Conservation (phyloP, 2,329 filamentous ascomycete species). For the Hypoxylon sp. region DNA sequence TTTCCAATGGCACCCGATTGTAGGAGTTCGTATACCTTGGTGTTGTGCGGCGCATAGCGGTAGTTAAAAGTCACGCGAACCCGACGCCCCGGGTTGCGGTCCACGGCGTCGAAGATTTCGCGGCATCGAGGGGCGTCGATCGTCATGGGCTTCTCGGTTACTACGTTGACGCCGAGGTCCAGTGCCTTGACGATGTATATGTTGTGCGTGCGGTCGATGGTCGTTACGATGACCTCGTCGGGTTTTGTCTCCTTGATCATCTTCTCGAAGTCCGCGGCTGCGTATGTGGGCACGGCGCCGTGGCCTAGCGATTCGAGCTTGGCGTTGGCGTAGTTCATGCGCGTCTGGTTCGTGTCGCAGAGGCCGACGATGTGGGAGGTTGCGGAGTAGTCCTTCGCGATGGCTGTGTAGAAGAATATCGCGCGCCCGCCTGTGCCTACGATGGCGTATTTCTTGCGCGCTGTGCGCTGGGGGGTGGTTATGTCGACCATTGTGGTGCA, state of each 20-base stretch:
- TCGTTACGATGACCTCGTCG: slow-evolving; percentile 73
- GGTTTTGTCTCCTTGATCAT: slow-evolving; percentile 70
- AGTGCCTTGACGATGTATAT: slow-evolving; percentile 71
- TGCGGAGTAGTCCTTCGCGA: slow-evolving; percentile 64
- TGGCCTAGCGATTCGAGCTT: slow-evolving; percentile 63
- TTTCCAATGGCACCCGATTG: slow-evolving; percentile 67
- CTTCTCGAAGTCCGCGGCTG: slow-evolving; percentile 66
- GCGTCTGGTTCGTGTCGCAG: slow-evolving; percentile 72
- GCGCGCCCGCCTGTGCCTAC: slow-evolving; percentile 71
- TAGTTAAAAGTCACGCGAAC: slow-evolving; percentile 75
- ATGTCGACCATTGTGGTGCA: slow-evolving; percentile 40
- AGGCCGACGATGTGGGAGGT: slow-evolving; percentile 67
- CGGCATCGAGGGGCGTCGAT: slow-evolving; percentile 68
- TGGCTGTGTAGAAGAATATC: slow-evolving; percentile 72
- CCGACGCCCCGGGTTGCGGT: slow-evolving; percentile 59
- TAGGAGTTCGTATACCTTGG: slow-evolving; percentile 68
- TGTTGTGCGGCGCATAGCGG: slow-evolving; percentile 75
- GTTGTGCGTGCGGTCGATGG: slow-evolving; percentile 73
- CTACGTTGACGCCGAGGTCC: slow-evolving; percentile 69
- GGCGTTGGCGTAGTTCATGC: slow-evolving; percentile 68
- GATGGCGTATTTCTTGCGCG: slow-evolving; percentile 64
- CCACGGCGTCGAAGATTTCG: slow-evolving; percentile 67
- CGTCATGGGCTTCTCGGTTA: slow-evolving; percentile 77
- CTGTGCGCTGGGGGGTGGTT: slow-evolving; percentile 23
- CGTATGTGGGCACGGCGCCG: slow-evolving; percentile 65